Evolutionary conservation across 1,284 basidiomycete genomes (phyloP), one percentile per base, ranked within the genome.

Genomic region (Ustilago vetiveriae): DNA sequence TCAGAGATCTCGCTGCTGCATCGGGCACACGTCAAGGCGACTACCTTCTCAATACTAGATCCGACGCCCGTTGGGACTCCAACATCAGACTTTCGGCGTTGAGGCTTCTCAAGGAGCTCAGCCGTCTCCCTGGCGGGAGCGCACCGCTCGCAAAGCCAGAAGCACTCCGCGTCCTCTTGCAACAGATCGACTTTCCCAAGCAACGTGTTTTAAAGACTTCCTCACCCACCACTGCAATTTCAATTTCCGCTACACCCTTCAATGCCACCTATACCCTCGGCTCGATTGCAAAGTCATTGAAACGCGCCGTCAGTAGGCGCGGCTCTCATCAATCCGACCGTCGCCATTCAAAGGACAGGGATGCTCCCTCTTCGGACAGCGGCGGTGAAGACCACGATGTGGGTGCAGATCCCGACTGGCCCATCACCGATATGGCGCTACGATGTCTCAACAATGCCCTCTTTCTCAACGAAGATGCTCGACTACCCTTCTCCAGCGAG

Each of bases 391-490:
- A 70, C 13, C 48, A 49, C 36, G 49, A 55, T 23, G 24, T 44
- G 14, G 29, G 40, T 3, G 38, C 43, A 6, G 69, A 58, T n/a
- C 64, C 69, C 1, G 59, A 72, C 38, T 72, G 69, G 69, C 35
- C 48, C 23, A 55, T 67, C 47, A 68, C 73, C 9, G 76, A 79
- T 24, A 58, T 71, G 50, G 72, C 72, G 14, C 38, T 79, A 35
- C 72, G 76, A 40, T 70, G 66, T 29, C 68, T 79, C 56, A 79
- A 79, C 62, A 79, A 79, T 44, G 71, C 64, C 3, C 63, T 79
- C 27, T 75, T 67, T 42, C 69, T 77, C 29, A 66, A 79, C 44
- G 53, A 76, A 39, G 35, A 49, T 22, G 49, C 62, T 3, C 37
- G 75, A 2, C 43, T 53, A 13, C 51, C 54, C 8, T 78, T 76